These are phyloP conservation scores for Paecilomyces fulvus DNA, from an alignment of 2,329 filamentous ascomycete genomes.

Conservation along the genomic window DNA sequence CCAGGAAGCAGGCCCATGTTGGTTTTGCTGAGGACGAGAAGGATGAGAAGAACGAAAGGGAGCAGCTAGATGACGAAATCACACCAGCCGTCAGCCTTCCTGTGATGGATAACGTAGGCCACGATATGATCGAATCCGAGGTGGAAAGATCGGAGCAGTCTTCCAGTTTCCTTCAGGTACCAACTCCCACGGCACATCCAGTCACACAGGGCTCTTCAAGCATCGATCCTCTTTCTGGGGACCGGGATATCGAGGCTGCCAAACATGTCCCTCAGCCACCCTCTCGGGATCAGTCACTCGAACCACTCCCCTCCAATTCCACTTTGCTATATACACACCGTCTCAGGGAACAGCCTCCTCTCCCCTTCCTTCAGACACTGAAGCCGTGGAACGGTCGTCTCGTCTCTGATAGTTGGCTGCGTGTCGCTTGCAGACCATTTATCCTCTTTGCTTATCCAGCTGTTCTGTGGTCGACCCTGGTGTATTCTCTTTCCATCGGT, in stretches of 20 bases:
- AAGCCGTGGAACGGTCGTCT: constrained; percentile 71
- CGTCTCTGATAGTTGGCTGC: constrained; percentile 68
- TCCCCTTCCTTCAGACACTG: constrained; percentile 67
- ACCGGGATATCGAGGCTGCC: constrained; percentile 22
- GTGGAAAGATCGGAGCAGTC: constrained; percentile 7
- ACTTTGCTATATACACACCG: constrained; percentile 57
- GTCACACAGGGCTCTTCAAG: constrained; percentile 1
- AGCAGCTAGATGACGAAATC: constrained; percentile 3
- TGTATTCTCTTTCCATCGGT: constrained; percentile 82
- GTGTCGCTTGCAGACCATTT: constrained; percentile 69
- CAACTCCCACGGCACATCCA: constrained; percentile 4
- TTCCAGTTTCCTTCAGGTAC: constrained; percentile 7
- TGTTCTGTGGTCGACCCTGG: constrained; percentile 76
- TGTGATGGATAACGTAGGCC: neutral
- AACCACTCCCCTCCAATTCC: constrained; percentile 17
- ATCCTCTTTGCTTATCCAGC: constrained; percentile 80
- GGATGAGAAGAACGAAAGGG: constrained; percentile 16
- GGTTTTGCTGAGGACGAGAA: constrained; percentile 44
- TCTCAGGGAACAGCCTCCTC: constrained; percentile 57
- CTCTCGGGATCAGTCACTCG: constrained; percentile 23
- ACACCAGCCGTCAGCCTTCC: neutral
- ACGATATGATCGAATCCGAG: constrained; percentile 1
- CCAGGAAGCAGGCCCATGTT: constrained; percentile 42
- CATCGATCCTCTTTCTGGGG: constrained; percentile 1
- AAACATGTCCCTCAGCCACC: constrained; percentile 15